These are phyloP conservation scores for Rhizopus sp. DNA, from an alignment of 371 early-diverging fungal genomes.

Conservation along the genomic window DNA sequence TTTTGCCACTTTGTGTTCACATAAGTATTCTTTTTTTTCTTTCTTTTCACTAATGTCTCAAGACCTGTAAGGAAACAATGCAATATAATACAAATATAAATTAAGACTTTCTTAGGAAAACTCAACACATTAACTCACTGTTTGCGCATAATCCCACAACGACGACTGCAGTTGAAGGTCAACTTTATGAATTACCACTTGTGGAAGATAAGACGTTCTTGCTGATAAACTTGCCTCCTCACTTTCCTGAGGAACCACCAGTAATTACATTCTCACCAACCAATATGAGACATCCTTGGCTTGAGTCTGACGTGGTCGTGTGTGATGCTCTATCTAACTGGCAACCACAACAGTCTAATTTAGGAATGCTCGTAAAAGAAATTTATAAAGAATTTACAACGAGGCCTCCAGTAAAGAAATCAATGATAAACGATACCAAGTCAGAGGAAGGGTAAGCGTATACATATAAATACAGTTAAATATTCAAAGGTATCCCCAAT, in stretches of 20 bases:
- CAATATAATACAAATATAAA: too few species aligned
- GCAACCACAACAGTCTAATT: conserved; percentile 31
- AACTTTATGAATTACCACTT: conserved; percentile 45
- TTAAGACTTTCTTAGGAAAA: conserved; percentile 23
- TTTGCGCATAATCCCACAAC: conserved; percentile 36
- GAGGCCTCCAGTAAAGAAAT: conserved; percentile 41
- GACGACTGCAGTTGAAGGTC: conserved; percentile 33
- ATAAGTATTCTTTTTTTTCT: too few species aligned
- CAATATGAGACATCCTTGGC: conserved; percentile 57
- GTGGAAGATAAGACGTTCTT: conserved; percentile 27
- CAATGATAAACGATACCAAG: neutral
- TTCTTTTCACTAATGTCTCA: too few species aligned
- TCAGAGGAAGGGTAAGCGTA: conserved; percentile 25
- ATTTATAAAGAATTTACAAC: conserved; percentile 51
- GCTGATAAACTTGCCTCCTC: conserved; percentile 48
- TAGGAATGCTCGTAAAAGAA: conserved; percentile 56
- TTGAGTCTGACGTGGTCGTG: conserved; percentile 54
- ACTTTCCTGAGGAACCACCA: conserved; percentile 60
- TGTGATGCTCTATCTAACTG: conserved; percentile 34
- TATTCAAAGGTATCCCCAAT: neutral
- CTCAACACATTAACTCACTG: conserved; percentile 44
- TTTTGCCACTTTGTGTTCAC: too few species aligned
- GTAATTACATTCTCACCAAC: conserved; percentile 60
- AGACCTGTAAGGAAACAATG: too few species aligned
- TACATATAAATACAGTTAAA: neutral